phyloP scores from a whole-genome alignment of 768 basidiomycete species.

The Peribolospora baueri region DNA sequence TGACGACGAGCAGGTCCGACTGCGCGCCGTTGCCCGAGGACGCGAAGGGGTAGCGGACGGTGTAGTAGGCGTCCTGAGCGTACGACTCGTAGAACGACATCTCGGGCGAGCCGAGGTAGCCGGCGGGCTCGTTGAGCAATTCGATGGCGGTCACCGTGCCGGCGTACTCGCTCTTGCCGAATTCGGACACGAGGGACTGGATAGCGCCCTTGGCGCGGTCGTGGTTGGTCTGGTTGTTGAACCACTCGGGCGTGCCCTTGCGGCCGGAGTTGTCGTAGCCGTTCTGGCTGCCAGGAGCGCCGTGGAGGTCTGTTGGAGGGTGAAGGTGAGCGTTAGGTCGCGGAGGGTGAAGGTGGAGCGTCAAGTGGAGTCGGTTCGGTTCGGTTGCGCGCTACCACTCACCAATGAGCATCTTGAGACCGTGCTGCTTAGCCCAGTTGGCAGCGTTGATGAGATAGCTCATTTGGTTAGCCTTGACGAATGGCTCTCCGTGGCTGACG shows the following conservation, averaged over 20 bases:
- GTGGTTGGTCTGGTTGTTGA: constrained; percentile 1
- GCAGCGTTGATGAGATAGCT: constrained; percentile 6
- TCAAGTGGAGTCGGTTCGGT: too few relatives aligned
- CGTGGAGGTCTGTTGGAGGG: constrained; percentile 6
- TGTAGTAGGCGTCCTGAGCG: neutral
- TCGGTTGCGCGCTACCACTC: too few relatives aligned
- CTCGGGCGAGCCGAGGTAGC: neutral
- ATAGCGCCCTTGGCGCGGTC: constrained; percentile 3
- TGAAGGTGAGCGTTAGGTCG: too few relatives aligned
- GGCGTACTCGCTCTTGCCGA: constrained; percentile 2
- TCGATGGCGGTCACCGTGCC: constrained; percentile 5
- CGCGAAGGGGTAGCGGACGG: too few relatives aligned
- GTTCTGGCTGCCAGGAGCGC: constrained; percentile 7
- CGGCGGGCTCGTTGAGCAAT: constrained; percentile 7
- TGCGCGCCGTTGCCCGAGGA: too few relatives aligned
- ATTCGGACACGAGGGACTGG: constrained; percentile 2
- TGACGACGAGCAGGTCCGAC: neutral
- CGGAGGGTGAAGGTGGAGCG: neutral
- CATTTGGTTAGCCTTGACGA: neutral
- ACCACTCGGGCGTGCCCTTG: constrained; percentile 1
- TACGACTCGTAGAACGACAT: neutral
- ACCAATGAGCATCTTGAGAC: constrained; percentile 5
- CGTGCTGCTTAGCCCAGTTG: constrained; percentile 5
- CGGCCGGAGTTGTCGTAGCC: constrained; percentile 8
- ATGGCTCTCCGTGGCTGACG: neutral